Conservation (phyloP, 2,329 filamentous ascomycete genomes). For the Neodidymelliopsis sp. region DNA sequence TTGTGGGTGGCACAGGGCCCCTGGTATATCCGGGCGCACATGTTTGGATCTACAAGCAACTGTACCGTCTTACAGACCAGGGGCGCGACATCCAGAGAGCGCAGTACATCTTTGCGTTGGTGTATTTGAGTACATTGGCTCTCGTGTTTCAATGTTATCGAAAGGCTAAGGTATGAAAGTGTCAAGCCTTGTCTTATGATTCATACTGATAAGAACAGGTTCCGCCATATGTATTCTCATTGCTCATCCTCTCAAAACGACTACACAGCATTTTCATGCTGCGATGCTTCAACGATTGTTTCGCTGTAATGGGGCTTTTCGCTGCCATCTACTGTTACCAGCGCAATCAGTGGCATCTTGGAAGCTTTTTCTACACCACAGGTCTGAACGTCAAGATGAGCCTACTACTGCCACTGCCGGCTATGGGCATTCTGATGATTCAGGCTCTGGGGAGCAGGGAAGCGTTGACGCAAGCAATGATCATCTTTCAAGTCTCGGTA, state of each 20-base stretch:
- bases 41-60: slow-evolving; percentile 84
- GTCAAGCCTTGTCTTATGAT: neutral
- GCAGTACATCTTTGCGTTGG: slow-evolving; percentile 80
- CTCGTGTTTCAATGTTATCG: slow-evolving; percentile 85
- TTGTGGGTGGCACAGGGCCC: slow-evolving; percentile 88
- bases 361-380: slow-evolving; percentile 74
- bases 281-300: slow-evolving; percentile 94
- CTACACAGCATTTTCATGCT: slow-evolving; percentile 93
- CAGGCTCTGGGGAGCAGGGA: slow-evolving; percentile 72
- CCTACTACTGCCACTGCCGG: slow-evolving; percentile 81
- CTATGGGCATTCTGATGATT: slow-evolving; percentile 77
- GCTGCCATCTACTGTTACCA: slow-evolving; percentile 81
- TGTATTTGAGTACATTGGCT: slow-evolving; percentile 79
- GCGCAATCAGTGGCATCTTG: slow-evolving; percentile 74
- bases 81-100: slow-evolving; percentile 79
- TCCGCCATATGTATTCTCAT: slow-evolving; percentile 85
- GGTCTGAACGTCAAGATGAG: slow-evolving; percentile 97
- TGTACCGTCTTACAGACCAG: slow-evolving; percentile 79
- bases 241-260: slow-evolving; percentile 88
- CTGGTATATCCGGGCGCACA: slow-evolving; percentile 95
- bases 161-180: slow-evolving; percentile 66
- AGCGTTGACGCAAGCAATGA: slow-evolving; percentile 71
- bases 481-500: slow-evolving; percentile 82
- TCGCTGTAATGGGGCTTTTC: slow-evolving; percentile 86
- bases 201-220: slow-evolving; percentile 57